Conservation (phyloP, 2,329 filamentous ascomycete species). For the Tolypocladium endophyticum region DNA sequence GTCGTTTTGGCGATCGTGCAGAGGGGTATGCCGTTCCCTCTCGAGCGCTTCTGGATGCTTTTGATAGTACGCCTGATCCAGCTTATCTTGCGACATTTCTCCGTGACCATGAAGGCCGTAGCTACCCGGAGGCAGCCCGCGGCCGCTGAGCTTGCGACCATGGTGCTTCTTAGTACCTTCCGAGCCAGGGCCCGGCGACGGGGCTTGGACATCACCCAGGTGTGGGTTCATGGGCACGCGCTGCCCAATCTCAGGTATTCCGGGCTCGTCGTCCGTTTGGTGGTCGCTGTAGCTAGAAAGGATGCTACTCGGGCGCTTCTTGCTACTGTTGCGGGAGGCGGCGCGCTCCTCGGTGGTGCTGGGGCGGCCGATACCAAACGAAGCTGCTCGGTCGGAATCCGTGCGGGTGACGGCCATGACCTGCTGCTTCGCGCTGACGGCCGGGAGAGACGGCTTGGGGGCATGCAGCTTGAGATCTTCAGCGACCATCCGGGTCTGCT, state of each 20-base stretch:
- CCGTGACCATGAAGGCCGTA: slow-evolving; percentile 91
- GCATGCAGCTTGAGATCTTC: slow-evolving; percentile 80
- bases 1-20: slow-evolving; percentile 50
- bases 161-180: slow-evolving; percentile 43
- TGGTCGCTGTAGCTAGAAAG: slow-evolving; percentile 41
- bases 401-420: slow-evolving; percentile 81
- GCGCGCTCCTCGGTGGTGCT: slow-evolving; percentile 40
- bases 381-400: slow-evolving; percentile 76
- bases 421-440: slow-evolving; percentile 69
- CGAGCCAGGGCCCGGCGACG: slow-evolving; percentile 59
- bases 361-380: slow-evolving; percentile 70
- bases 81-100: slow-evolving; percentile 61
- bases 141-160: slow-evolving; percentile 61
- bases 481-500: slow-evolving; percentile 68
- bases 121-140: slow-evolving; percentile 68
- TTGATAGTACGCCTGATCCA: slow-evolving; percentile 85
- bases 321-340: slow-evolving; percentile 39
- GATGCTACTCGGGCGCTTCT: slow-evolving; percentile 54
- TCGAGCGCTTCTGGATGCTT: slow-evolving; percentile 77
- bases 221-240: slow-evolving; percentile 90
- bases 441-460: slow-evolving; percentile 76
- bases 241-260: slow-evolving; percentile 85
- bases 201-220: slow-evolving; percentile 91
- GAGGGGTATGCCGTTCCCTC: slow-evolving; percentile 55
- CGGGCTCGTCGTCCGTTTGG: slow-evolving; percentile 63